A percentile compares a stretch with the other conserved stretches of the same genome.
Evolutionary conservation across 805 yeast genomes (phyloP).

Genomic region (Candida hispaniensis): DNA sequence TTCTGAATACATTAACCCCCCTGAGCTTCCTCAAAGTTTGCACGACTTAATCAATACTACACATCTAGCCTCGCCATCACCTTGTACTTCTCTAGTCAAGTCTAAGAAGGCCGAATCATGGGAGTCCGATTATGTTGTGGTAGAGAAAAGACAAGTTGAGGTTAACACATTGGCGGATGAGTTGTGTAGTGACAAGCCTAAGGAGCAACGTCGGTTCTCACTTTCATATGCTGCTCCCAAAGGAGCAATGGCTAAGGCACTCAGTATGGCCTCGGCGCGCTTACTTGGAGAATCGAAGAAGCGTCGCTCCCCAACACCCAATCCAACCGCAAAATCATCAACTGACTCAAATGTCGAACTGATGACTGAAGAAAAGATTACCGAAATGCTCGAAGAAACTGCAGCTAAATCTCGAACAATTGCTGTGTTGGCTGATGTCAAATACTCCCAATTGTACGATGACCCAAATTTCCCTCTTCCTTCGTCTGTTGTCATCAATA

Average conservation of each 20-base stretch:
- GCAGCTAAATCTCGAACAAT: constrained; percentile 90
- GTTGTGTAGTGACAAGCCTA: constrained; percentile 37
- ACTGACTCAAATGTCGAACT: background rate
- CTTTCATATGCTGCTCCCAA: constrained; percentile 46
- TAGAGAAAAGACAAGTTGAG: constrained; percentile 89
- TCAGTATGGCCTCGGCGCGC: constrained; percentile 78
- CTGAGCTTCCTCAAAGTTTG: constrained; percentile 1
- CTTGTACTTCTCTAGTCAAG: constrained; percentile 1
- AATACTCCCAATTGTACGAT: constrained; percentile 59
- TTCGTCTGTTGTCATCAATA: constrained; percentile 26
- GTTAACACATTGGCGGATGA: constrained; percentile 95
- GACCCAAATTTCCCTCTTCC: constrained; percentile 17
- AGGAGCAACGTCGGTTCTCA: constrained; percentile 25
- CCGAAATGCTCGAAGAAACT: constrained; percentile 44
- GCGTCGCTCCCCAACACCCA: constrained; percentile 2
- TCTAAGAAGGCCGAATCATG: constrained; percentile 23
- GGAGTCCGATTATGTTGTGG: constrained; percentile 86
- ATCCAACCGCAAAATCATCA: background rate
- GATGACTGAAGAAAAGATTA: constrained; percentile 2
- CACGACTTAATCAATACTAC: constrained; percentile 1
- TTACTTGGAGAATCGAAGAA: constrained; percentile 49
- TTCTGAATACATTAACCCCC: constrained; percentile 55
- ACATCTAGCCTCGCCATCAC: constrained; percentile 8
- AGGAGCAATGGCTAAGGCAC: constrained; percentile 77
- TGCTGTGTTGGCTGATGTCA: constrained; percentile 79